Base-by-base conservation (phyloP, 31 red algal species). In the Odonthalia washingtoniensis region DNA sequence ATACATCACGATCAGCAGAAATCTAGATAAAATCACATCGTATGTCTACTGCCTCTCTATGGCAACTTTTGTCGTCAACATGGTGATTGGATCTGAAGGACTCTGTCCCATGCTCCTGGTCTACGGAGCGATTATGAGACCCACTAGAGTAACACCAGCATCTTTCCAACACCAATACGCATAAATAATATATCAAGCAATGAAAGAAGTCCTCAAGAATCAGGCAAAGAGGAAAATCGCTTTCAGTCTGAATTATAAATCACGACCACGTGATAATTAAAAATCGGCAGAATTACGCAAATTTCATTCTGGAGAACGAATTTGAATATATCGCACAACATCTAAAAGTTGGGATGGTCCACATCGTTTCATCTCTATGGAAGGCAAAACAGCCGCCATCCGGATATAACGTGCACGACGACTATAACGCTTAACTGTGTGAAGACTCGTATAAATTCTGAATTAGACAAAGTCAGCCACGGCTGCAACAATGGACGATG, bases 201-300 rank as follows among this genome's bases (percentile, higher is more conserved):
- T 34, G 82, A 62, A 63, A 2, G 42, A 17, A 60, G 67, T 85
- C 1, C 31, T 37, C 35, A 72, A 74, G 26, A 42, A 85, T 38
- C 82, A 85, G 9, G 63, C 82, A 61, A 74, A 57, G 67, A 31
- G 82, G 1, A 73, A 67, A 40, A 5, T 85, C 9, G 24, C 82
- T 17, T 85, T 84, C 9, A 67, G 67, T 5, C 28, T 73, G 4
- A 53, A 62, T 3, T 43, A 85, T 57, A 32, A 2, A 1, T n/a
- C 1, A 32, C 5, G 82, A 67, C 45, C 67, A 35, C 37, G 73
- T 31, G 41, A 6, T 31, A 62, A 35, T 5, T 64, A 85, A 30
- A 5, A 2, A 3, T 46, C 3, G 33, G 2, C 12, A 32, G 30
- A 34, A 2, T 5, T 85, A 1, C 0, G 1, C 1, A 85, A 70